Conservation (phyloP, 345 rosid genomes). For the Lumnitzera littorea region DNA sequence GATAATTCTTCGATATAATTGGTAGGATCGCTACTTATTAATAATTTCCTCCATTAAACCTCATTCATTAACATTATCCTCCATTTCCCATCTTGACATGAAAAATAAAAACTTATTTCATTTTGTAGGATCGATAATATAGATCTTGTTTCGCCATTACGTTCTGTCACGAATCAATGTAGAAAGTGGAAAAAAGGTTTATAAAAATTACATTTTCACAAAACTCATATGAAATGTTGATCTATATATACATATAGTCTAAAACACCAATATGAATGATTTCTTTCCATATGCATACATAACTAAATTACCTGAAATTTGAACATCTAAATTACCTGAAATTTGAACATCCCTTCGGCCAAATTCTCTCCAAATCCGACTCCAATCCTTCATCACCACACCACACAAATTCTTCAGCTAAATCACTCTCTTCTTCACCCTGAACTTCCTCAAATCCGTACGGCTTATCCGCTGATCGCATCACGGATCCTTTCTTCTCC, state of each 20-base stretch:
- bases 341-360: slow-evolving; percentile 49
- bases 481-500: slow-evolving; percentile 28
- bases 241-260: not conserved
- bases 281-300: not conserved
- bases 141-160: not conserved
- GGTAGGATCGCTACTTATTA: no score
- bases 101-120: no score
- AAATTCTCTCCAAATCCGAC: slow-evolving; percentile 42
- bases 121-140: no score
- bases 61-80: no score
- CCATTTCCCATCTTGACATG: no score
- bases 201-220: not conserved
- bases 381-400: slow-evolving; percentile 31
- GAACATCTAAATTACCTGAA: slow-evolving; percentile 57
- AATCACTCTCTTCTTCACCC: slow-evolving; percentile 41
- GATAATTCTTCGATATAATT: no score
- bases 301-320: slow-evolving; percentile 47
- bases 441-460: slow-evolving; percentile 51
- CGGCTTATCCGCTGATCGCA: slow-evolving; percentile 37
- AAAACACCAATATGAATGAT: not conserved
- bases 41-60: no score
- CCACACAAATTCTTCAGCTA: slow-evolving; percentile 65
- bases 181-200: not conserved
- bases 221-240: not conserved
- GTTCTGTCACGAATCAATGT: not conserved